Percentiles rank a stretch among this genome's conserved stretches.
Evolutionary conservation across 371 early-diverging fungal species (phyloP).

Genomic region (Phascolomyces articulosus): DNA sequence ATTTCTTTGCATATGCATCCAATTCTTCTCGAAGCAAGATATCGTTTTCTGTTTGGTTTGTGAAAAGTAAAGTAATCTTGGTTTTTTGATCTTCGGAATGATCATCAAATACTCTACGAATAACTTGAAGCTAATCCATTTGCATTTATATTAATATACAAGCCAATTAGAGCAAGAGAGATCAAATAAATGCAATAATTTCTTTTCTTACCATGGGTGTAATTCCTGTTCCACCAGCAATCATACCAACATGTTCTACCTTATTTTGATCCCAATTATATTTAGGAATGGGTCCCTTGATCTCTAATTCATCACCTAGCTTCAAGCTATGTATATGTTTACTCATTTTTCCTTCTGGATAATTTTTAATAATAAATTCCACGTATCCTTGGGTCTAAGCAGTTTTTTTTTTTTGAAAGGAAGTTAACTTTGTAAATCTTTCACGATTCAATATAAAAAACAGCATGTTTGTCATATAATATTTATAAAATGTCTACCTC

Average conservation of each 20-base stretch:
- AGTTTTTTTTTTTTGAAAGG: background rate
- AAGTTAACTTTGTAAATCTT: no score
- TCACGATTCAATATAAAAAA: no score
- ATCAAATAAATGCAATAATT: no score
- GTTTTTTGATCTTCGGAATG: slow-evolving; percentile 74
- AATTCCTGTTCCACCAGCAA: slow-evolving; percentile 92
- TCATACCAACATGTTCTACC: slow-evolving; percentile 81
- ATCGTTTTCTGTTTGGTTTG: slow-evolving; percentile 85
- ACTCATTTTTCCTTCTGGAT: slow-evolving; percentile 74
- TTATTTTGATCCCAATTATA: slow-evolving; percentile 77
- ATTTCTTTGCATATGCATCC: slow-evolving; percentile 64
- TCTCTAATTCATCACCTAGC: slow-evolving; percentile 81
- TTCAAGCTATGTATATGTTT: slow-evolving; percentile 76
- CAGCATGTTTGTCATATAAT: no score
- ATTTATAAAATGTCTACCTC: slow-evolving; percentile 41
- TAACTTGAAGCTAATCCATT: slow-evolving; percentile 60
- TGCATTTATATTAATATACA: background rate
- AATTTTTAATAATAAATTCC: slow-evolving; percentile 89
- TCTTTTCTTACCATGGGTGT: slow-evolving; percentile 77
- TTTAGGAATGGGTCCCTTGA: slow-evolving; percentile 94
- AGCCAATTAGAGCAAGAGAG: no score
- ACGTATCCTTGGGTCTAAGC: slow-evolving; percentile 65
- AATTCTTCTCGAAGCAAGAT: slow-evolving; percentile 85
- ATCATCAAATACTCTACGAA: slow-evolving; percentile 69
- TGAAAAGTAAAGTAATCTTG: slow-evolving; percentile 86